Conservation (phyloP, 139 green algal genomes). For the Marvania coccoides region DNA sequence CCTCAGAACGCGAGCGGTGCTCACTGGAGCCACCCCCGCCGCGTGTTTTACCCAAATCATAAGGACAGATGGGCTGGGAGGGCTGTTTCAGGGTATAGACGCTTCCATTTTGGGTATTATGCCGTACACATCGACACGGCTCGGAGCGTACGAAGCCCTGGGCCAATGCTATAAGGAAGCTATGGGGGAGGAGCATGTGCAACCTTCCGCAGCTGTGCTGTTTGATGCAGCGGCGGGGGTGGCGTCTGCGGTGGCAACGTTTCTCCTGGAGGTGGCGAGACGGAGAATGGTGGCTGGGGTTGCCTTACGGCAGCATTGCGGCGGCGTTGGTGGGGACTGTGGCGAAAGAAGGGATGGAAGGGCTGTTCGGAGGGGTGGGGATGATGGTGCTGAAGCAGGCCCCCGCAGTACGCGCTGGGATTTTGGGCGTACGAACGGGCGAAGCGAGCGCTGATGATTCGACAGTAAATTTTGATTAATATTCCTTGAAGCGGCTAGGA, state of each 20-base stretch:
- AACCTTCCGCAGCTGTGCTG: constrained; percentile 6
- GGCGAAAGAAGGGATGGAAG: constrained; percentile 5
- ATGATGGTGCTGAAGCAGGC: constrained; percentile 34
- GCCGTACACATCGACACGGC: constrained; percentile 30
- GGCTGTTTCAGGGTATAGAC: constrained; percentile 41
- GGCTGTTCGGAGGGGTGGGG: constrained; percentile 29
- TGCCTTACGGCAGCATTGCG: background rate
- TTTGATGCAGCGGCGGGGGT: constrained; percentile 26
- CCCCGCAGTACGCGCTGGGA: constrained; percentile 24
- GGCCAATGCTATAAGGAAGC: constrained; percentile 9
- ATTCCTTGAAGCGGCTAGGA: background rate
- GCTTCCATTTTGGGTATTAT: constrained; percentile 28
- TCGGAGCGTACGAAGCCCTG: constrained; percentile 30
- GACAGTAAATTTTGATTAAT: background rate
- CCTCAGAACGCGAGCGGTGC: background rate
- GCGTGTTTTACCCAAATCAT: constrained; percentile 29
- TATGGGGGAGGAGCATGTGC: constrained; percentile 17
- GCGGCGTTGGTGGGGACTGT: constrained; percentile 12
- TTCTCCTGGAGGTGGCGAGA: constrained; percentile 32
- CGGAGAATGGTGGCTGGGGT: constrained; percentile 37
- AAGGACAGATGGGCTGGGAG: constrained; percentile 46
- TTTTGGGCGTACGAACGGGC: constrained; percentile 16
- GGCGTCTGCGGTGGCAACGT: constrained; percentile 19
- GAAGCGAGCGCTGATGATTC: background rate
- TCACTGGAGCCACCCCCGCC: background rate